phyloP scores from a whole-genome alignment of 2,329 filamentous ascomycete genomes.

The Sporothrix variecibatus region DNA sequence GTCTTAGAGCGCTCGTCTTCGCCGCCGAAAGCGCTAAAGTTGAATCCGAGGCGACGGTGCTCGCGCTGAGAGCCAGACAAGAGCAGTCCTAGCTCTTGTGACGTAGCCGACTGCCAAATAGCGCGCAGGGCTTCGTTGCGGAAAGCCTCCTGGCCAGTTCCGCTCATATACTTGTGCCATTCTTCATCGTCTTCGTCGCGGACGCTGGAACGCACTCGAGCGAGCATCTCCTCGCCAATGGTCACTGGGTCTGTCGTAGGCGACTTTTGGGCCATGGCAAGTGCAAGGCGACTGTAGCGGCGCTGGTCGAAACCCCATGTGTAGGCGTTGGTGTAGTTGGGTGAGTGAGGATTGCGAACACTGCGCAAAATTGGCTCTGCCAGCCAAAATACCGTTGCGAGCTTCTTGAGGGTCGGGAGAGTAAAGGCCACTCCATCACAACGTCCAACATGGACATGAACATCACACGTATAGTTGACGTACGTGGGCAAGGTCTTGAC shows the following conservation, averaged over 20 bases:
- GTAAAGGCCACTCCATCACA: slow-evolving; percentile 38
- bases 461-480: slow-evolving; percentile 43
- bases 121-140: slow-evolving; percentile 34
- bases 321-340: slow-evolving; percentile 42
- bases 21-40: slow-evolving; percentile 44
- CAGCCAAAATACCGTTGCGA: slow-evolving; percentile 42
- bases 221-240: slow-evolving; percentile 24
- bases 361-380: slow-evolving; percentile 41
- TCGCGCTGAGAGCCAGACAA: slow-evolving; percentile 40
- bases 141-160: slow-evolving; percentile 23
- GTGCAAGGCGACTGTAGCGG: slow-evolving; percentile 39
- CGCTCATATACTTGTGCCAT: slow-evolving; percentile 30
- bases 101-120: slow-evolving; percentile 37
- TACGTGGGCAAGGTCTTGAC: slow-evolving; percentile 33
- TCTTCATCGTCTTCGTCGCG: slow-evolving; percentile 28
- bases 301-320: slow-evolving; percentile 43
- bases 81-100: slow-evolving; percentile 40
- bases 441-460: slow-evolving; percentile 45
- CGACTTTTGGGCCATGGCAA: slow-evolving; percentile 23
- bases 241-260: slow-evolving; percentile 1
- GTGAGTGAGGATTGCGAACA: slow-evolving; percentile 42
- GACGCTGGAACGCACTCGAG: slow-evolving; percentile 3
- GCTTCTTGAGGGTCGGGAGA: slow-evolving; percentile 40
- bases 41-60: slow-evolving; percentile 44
- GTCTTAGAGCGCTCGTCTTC: slow-evolving; percentile 40